Base-by-base conservation (phyloP, 2,329 filamentous ascomycete genomes). In the Talaromyces islandicus region DNA sequence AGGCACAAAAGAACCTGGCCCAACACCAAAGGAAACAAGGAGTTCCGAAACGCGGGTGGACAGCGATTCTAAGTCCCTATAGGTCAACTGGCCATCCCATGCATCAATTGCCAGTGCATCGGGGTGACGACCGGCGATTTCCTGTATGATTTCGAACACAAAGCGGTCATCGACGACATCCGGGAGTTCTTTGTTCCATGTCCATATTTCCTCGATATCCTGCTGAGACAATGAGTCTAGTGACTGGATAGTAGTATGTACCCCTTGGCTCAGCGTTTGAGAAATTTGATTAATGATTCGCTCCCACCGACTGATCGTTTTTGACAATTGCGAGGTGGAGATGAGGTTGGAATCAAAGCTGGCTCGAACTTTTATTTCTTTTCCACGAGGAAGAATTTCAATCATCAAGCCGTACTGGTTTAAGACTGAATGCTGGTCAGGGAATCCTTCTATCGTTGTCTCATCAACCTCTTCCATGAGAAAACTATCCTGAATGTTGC, bases 1-100 rank as follows among this genome's bases (percentile, higher is more conserved):
- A 14, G 58, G 59, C 17, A 60, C 46, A 7, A 69, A 48, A 10
- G 53, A 65, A 7, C 69, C 70, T 6, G 63, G 60, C 0, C 66
- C 62, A 14, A 74, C 66, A 56, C 73, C 71, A 27, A 68, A 32
- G 6, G 4, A 1, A 3, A 48, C 17, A 9, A 60, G 38, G 17
- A 35, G 29, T 5, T 43, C 4, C 17, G 59, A 35, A 5, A 60
- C 25, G 7, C 35, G 17, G 7, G 25, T 0, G 0, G 59, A 56
- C 1, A 53, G 12, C 4, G 12, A 6, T 7, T 60, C 54, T 3
- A 60, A 29, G 12, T 57, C n/a, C 27, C 14, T 35, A 25, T 60
- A 60, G 17, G 59, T 52, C 1, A 57, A 24, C 10, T 51, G 10
- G 3, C 59, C 55, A 12, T 61, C 55, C 59, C 59, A 61, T 50